Conservation (phyloP, 345 rosid genomes). For the Arabidopsis suecica region DNA sequence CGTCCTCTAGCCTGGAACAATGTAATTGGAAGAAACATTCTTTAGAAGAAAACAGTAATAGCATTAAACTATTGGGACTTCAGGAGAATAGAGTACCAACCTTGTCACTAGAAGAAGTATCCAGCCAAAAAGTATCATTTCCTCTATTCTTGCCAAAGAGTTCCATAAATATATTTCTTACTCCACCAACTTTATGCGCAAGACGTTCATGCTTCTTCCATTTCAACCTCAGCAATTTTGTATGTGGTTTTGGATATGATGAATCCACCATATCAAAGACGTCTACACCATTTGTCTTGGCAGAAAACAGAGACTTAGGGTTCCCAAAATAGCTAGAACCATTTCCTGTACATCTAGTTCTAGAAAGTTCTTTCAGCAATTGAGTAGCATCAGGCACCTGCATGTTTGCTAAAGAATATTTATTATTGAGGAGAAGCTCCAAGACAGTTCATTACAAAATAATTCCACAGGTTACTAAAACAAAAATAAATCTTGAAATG, state of each 20-base stretch:
- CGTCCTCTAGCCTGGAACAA: constrained; percentile 78
- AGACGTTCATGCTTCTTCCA: constrained; percentile 78
- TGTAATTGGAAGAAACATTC: constrained; percentile 1
- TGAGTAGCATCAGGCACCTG: constrained; percentile 67
- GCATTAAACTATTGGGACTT: not conserved
- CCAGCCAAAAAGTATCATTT: constrained; percentile 92
- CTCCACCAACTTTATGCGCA: constrained; percentile 74
- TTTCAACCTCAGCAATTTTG: constrained; percentile 61
- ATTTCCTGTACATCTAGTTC: constrained; percentile 43
- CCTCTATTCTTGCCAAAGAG: constrained; percentile 61
- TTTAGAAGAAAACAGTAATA: not conserved
- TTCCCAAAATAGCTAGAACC: constrained; percentile 41
- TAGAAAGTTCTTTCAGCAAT: constrained; percentile 52
- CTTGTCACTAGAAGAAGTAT: constrained; percentile 93
- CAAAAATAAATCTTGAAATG: not conserved
- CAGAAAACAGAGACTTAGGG: constrained; percentile 42
- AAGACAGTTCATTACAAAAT: constrained; percentile 1
- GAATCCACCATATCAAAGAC: constrained; percentile 47
- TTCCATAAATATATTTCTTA: constrained; percentile 70
- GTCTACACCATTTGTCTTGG: constrained; percentile 43
- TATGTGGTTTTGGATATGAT: constrained; percentile 37
- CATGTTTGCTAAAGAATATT: constrained; percentile 70
- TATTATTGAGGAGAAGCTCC: constrained; percentile 60
- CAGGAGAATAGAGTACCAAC: constrained; percentile 46
- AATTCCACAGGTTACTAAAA: not conserved